Evolutionary conservation across 129 eudicot genomes (phyloP).

Genomic region (Gnaphalium uliginosum): DNA sequence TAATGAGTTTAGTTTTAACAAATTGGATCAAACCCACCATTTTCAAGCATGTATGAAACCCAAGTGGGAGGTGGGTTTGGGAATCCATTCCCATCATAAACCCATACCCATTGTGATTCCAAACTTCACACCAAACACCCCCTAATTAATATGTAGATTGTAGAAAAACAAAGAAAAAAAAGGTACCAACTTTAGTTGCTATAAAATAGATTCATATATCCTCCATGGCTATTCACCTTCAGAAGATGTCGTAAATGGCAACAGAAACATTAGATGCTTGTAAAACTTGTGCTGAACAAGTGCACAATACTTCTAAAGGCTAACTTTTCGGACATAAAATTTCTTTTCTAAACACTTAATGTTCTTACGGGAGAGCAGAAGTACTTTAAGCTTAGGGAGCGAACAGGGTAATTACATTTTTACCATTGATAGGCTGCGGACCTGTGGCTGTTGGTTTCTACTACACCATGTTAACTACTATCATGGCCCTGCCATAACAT

Average conservation of each 20-base stretch:
- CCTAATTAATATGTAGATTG: too few species aligned
- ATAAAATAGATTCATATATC: too few species aligned
- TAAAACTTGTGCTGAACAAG: neutral
- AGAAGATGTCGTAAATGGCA: slow-evolving; percentile 4
- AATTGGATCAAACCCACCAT: too few species aligned
- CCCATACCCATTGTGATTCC: too few species aligned
- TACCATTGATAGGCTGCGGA: neutral
- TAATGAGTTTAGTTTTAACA: too few species aligned
- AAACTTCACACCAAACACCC: too few species aligned
- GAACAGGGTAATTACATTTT: neutral
- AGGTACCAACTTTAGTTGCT: too few species aligned
- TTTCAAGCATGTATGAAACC: too few species aligned
- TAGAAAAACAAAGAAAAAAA: too few species aligned
- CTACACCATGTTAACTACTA: slow-evolving; percentile 4
- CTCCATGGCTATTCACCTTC: too few species aligned
- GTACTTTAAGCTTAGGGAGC: neutral
- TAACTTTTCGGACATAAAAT: neutral
- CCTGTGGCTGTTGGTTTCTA: neutral
- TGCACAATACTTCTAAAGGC: neutral
- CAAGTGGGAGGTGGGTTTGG: too few species aligned
- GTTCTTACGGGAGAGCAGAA: neutral
- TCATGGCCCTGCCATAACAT: slow-evolving; percentile 31
- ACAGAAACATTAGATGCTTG: slow-evolving; percentile 12
- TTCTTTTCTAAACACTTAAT: neutral
- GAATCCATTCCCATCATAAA: too few species aligned